These are phyloP conservation scores for Linnemannia hyalina DNA, from an alignment of 192 early-diverging fungal species.

Conservation along the genomic window DNA sequence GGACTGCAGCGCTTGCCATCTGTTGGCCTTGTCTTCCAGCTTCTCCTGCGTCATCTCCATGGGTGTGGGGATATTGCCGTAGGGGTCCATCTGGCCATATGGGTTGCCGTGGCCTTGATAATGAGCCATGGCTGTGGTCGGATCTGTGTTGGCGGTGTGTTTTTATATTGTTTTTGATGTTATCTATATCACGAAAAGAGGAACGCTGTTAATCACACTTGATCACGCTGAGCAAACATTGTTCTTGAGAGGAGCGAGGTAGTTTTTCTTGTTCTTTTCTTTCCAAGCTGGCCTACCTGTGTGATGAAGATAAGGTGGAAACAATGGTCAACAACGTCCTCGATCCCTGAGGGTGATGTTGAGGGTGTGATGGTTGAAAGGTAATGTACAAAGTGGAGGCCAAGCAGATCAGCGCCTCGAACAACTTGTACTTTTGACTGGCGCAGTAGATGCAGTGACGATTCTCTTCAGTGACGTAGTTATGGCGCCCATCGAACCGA, in stretches of 20 bases:
- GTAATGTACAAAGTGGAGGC: constrained; percentile 9
- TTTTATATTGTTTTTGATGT: constrained; percentile 14
- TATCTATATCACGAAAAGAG: neutral
- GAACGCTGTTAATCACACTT: neutral
- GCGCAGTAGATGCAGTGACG: too few species aligned
- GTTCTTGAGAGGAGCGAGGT: neutral
- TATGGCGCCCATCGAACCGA: too few species aligned
- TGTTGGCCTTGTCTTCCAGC: constrained; percentile 85
- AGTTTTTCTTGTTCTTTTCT: neutral
- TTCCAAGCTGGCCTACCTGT: neutral
- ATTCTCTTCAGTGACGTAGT: too few species aligned
- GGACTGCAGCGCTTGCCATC: constrained; percentile 92
- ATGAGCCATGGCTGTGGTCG: constrained; percentile 40
- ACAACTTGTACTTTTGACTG: neutral
- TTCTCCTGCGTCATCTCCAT: constrained; percentile 65
- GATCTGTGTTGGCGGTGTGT: constrained; percentile 16
- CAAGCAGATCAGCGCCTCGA: neutral
- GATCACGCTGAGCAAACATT: neutral
- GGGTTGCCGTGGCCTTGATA: constrained; percentile 39
- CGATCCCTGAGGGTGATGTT: constrained; percentile 8
- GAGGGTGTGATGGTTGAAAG: neutral
- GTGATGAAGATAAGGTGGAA: constrained; percentile 3
- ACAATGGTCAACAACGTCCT: constrained; percentile 9
- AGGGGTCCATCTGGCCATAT: constrained; percentile 38
- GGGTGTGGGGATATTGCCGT: constrained; percentile 36